phyloP scores from a whole-genome alignment of 352 stramenopile genomes.

The Plasmopara viticola region DNA sequence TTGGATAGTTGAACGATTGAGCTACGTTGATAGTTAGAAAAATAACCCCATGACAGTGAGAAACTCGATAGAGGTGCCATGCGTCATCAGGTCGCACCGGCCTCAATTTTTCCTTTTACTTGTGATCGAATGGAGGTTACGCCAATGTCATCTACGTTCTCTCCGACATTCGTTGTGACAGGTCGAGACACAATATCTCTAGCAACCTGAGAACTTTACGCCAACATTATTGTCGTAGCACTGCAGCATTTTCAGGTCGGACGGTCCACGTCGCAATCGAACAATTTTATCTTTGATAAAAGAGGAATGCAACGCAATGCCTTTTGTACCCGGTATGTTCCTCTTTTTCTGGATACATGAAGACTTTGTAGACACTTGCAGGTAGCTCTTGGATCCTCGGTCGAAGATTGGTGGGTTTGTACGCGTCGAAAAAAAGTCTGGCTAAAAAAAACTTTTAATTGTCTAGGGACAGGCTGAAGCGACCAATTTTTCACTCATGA shows the following conservation, averaged over 20 bases:
- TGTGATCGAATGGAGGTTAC: too few species aligned
- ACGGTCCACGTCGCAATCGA: conserved; percentile 51
- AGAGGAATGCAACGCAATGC: conserved; percentile 34
- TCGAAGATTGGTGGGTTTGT: conserved; percentile 37
- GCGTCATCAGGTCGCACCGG: too few species aligned
- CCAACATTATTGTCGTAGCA: conserved; percentile 40
- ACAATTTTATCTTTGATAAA: conserved; percentile 35
- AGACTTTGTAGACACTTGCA: conserved; percentile 44
- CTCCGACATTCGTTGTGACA: conserved; percentile 22
- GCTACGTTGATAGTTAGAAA: too few species aligned
- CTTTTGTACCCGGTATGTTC: conserved; percentile 25
- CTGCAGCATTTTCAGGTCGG: conserved; percentile 35
- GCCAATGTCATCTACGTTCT: too few species aligned
- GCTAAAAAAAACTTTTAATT: conserved; percentile 38
- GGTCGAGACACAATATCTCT: conserved; percentile 2
- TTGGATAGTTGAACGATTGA: too few species aligned
- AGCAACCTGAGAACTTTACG: conserved; percentile 34
- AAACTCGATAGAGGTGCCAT: too few species aligned
- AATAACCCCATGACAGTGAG: too few species aligned
- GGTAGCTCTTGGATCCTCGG: conserved; percentile 57
- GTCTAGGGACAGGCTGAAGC: too few species aligned
- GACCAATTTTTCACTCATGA: too few species aligned
- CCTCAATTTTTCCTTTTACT: too few species aligned
- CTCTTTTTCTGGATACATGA: conserved; percentile 25
- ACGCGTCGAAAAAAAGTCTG: conserved; percentile 31